Conservation (phyloP, 139 green algal genomes). For the Closterium sp. region DNA sequence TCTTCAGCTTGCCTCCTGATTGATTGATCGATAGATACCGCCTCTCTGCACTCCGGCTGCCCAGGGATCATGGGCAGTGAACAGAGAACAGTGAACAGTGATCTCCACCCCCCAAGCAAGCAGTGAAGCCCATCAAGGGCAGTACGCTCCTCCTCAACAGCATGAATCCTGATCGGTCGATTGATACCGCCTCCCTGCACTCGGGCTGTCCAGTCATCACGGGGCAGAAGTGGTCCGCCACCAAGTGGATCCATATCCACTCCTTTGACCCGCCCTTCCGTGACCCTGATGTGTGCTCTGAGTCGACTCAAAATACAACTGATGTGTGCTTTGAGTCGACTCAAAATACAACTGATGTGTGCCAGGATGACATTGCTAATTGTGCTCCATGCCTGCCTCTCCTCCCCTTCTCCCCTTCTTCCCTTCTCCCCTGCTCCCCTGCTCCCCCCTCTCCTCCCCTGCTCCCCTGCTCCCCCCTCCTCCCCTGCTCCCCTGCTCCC, state of each 20-base stretch:
- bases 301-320: background rate
- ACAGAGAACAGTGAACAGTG: too few relatives aligned
- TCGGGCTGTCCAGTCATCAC: constrained; percentile 71
- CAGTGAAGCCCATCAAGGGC: constrained; percentile 57
- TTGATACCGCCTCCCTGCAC: constrained; percentile 54
- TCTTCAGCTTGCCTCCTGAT: constrained; percentile 41
- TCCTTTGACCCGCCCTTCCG: constrained; percentile 26
- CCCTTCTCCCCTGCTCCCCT: too few relatives aligned
- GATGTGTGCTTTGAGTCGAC: background rate
- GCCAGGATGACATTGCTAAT: too few relatives aligned
- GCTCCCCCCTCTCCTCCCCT: too few relatives aligned
- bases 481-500: background rate
- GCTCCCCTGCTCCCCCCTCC: background rate
- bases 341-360: background rate
- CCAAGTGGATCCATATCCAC: constrained; percentile 81
- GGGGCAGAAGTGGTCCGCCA: constrained; percentile 80
- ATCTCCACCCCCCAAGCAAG: background rate
- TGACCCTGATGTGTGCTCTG: constrained; percentile 26
- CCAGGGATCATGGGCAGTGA: too few relatives aligned
- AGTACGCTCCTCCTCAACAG: constrained; percentile 57
- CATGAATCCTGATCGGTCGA: constrained; percentile 31
- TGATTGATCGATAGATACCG: constrained; percentile 15
- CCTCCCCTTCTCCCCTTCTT: too few relatives aligned
- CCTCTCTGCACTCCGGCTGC: background rate
- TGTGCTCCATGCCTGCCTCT: background rate